Conservation (phyloP, 129 eudicot genomes). For the Flaveria brownii region DNA sequence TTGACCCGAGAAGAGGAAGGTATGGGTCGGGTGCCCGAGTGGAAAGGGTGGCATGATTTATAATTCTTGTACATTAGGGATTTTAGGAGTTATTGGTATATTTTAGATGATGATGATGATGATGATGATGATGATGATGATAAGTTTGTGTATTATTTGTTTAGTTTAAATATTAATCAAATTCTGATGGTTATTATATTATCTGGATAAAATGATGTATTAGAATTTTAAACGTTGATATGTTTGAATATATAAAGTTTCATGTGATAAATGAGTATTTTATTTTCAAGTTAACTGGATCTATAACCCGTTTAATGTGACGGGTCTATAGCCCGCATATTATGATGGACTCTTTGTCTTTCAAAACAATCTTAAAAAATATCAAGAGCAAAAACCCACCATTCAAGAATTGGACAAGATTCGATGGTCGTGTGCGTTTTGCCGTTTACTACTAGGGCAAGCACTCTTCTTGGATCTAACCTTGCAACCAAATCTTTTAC, state of each 20-base stretch:
- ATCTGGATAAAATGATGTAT: not conserved
- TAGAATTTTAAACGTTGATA: not conserved
- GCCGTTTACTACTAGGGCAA: too few species aligned
- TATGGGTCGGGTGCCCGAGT: constrained; percentile 22
- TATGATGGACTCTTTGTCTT: too few species aligned
- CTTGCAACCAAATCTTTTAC: too few species aligned
- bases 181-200: not conserved
- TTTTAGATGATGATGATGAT: not conserved
- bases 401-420: too few species aligned
- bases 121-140: not conserved
- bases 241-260: not conserved
- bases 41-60: constrained; percentile 27
- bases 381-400: too few species aligned
- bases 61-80: constrained; percentile 42
- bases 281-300: too few species aligned
- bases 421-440: too few species aligned
- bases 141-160: not conserved
- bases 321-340: too few species aligned
- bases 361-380: too few species aligned
- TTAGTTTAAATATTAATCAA: not conserved
- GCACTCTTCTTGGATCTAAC: too few species aligned
- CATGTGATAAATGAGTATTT: too few species aligned
- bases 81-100: constrained; percentile 8
- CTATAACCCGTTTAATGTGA: too few species aligned
- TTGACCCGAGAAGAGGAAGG: constrained; percentile 29